Evolutionary conservation across 2,329 filamentous ascomycete genomes (phyloP), one percentile per base, ranked within the genome.

Genomic region (Colletotrichum viniferum): DNA sequence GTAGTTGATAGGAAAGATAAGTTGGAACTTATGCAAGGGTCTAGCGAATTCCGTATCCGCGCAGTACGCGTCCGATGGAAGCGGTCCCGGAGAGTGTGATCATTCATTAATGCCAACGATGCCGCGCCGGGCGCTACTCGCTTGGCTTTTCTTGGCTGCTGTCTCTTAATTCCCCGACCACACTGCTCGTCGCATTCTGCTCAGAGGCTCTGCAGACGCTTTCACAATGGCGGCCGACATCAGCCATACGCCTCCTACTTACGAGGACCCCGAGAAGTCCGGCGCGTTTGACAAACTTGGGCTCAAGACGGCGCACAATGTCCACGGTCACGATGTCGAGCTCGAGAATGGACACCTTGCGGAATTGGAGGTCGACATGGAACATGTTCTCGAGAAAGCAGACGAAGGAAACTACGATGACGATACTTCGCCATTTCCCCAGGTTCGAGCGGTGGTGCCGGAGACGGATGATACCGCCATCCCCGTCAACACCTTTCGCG

Each of bases 361-460:
- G 30, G 73, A 75, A 63, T 32, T 75, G 14, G 73, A 75, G 56
- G 73, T 75, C 12, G 73, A 75, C 3, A 67, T 75, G 73, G 69
- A 55, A 7, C 55, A 52, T 7, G 73, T 75, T n/a, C 62, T 75
- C 5, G 55, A 34, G 6, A 58, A 72, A 14, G 73, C 38, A 10
- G 66, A 60, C 7, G 69, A 75, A 13, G 69, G 69, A 6, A 64
- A 75, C 32, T 73, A 73, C 56, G 56, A 67, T 2, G 69, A 62
- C 32, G 73, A 82, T 73, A 82, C 82, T 60, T 82, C 81, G 36
- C 81, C 83, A 8, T 81, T 81, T 77, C 74, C 83, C 56, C 81
- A 83, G 68, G 84, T 85, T 34, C 82, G 85, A 48, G 84, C 85
- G 10, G 85, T 84, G 3, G 85, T 86, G 4, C 81, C 83, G 32